Percentiles rank a stretch among this genome's conserved stretches.
Evolutionary conservation across 331 rosid genomes (phyloP).

Genomic region (Spiraea crenata): DNA sequence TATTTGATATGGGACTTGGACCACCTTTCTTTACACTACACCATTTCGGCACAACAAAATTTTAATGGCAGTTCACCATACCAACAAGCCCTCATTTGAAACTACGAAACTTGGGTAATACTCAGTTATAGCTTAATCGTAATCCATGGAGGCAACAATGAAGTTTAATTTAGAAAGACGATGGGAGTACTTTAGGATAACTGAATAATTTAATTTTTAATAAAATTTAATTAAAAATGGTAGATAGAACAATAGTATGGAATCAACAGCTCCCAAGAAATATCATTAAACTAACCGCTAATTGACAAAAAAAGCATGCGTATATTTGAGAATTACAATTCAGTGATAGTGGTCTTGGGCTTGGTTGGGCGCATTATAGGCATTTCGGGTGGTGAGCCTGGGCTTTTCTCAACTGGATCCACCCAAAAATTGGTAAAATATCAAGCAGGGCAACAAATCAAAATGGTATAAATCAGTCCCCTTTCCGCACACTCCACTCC

Average conservation of each 20-base stretch:
- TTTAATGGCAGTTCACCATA: constrained; percentile 7
- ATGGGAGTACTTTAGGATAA: too few species aligned
- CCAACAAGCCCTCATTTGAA: neutral
- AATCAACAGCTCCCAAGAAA: too few species aligned
- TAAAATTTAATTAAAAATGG: too few species aligned
- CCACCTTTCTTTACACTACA: constrained; percentile 80
- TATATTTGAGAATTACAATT: too few species aligned
- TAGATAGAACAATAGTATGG: too few species aligned
- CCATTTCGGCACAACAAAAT: constrained; percentile 22
- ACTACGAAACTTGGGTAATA: neutral
- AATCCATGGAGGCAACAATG: constrained; percentile 20
- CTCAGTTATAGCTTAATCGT: neutral
- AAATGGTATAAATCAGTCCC: neutral
- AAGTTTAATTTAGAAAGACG: constrained; percentile 21
- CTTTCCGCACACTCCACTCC: neutral
- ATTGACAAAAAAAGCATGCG: too few species aligned
- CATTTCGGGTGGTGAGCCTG: neutral
- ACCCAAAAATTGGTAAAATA: neutral
- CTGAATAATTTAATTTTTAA: too few species aligned
- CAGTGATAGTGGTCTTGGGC: too few species aligned
- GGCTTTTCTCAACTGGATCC: neutral
- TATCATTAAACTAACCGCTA: too few species aligned
- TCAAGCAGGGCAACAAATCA: neutral
- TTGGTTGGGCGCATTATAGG: too few species aligned
- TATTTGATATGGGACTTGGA: constrained; percentile 67